These are phyloP conservation scores for Cystofilobasidium macerans DNA, from an alignment of 768 basidiomycete species.

Conservation along the genomic window DNA sequence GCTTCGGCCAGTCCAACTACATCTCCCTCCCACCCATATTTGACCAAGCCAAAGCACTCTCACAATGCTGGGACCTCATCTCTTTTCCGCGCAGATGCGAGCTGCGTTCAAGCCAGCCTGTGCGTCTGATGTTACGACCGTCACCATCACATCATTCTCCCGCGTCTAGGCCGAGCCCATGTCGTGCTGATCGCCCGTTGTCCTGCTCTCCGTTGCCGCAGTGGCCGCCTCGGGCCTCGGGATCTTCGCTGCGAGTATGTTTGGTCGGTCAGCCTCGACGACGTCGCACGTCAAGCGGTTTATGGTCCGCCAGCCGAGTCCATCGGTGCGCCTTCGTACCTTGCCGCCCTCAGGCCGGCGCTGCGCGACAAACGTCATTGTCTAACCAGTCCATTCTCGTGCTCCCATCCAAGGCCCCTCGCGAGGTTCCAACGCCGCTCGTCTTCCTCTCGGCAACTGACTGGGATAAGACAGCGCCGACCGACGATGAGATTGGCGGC, in stretches of 20 bases:
- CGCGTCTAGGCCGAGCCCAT: background rate
- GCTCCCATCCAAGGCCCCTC: slow-evolving; percentile 7
- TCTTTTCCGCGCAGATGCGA: background rate
- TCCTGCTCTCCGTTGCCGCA: background rate
- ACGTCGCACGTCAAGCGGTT: slow-evolving; percentile 3
- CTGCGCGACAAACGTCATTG: background rate
- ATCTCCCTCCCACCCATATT: background rate
- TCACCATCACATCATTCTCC: background rate
- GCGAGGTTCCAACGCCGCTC: slow-evolving; percentile 24
- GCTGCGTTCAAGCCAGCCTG: background rate
- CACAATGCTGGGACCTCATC: background rate
- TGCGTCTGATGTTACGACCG: background rate
- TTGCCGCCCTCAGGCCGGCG: background rate
- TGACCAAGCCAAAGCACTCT: background rate
- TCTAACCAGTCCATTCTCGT: background rate
- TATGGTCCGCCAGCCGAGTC: slow-evolving; percentile 2
- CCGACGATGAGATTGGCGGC: slow-evolving; percentile 1
- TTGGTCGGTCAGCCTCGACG: background rate
- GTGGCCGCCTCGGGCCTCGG: background rate
- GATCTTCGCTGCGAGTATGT: background rate
- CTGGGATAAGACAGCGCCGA: slow-evolving; percentile 23
- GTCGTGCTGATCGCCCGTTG: background rate
- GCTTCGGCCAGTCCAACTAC: too few relatives aligned
- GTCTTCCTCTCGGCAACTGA: slow-evolving; percentile 19
- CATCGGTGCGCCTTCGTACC: background rate